Conservation (phyloP, 1,284 basidiomycete genomes). For the Papiliotrema nemorosa region DNA sequence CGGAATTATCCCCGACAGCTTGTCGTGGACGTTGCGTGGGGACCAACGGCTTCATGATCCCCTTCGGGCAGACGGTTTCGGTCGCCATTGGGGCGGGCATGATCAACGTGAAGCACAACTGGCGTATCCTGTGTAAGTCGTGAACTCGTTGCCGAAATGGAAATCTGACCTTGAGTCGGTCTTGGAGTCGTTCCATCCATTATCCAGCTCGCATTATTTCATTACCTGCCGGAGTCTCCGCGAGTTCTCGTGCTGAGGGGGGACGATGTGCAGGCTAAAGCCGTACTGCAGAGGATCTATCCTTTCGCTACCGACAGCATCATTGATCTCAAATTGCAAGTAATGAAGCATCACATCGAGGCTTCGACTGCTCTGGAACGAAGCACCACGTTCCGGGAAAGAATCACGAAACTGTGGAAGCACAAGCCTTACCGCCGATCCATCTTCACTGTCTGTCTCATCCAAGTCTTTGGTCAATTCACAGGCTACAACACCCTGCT, state of each 20-base stretch:
- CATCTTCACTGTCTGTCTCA: slow-evolving; percentile 16
- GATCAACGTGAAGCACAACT: neutral
- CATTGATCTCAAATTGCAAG: slow-evolving; percentile 36
- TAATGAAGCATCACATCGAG: slow-evolving; percentile 18
- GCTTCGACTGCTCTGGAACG: slow-evolving; percentile 18
- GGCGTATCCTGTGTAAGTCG: neutral
- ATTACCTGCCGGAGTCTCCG: slow-evolving; percentile 44
- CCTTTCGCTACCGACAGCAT: slow-evolving; percentile 23
- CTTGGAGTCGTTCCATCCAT: slow-evolving; percentile 35
- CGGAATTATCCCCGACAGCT: neutral
- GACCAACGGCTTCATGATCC: slow-evolving; percentile 28
- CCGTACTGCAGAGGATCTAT: slow-evolving; percentile 29
- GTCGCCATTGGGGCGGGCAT: slow-evolving; percentile 25
- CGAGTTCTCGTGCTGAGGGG: slow-evolving; percentile 34
- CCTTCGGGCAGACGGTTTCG: slow-evolving; percentile 36
- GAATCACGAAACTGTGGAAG: slow-evolving; percentile 12
- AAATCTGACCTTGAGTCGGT: slow-evolving; percentile 13
- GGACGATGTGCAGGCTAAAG: slow-evolving; percentile 22
- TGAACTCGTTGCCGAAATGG: slow-evolving; percentile 12
- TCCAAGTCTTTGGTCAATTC: slow-evolving; percentile 27
- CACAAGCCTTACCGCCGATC: slow-evolving; percentile 19
- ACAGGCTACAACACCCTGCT: slow-evolving; percentile 43
- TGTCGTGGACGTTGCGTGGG: neutral
- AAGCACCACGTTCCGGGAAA: slow-evolving; percentile 8
- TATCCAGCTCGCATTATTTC: slow-evolving; percentile 25